A percentile compares a stretch with the other conserved stretches of the same genome.
Conservation (phyloP, 106 monocot genomes). For the Platanthera zijinensis region DNA sequence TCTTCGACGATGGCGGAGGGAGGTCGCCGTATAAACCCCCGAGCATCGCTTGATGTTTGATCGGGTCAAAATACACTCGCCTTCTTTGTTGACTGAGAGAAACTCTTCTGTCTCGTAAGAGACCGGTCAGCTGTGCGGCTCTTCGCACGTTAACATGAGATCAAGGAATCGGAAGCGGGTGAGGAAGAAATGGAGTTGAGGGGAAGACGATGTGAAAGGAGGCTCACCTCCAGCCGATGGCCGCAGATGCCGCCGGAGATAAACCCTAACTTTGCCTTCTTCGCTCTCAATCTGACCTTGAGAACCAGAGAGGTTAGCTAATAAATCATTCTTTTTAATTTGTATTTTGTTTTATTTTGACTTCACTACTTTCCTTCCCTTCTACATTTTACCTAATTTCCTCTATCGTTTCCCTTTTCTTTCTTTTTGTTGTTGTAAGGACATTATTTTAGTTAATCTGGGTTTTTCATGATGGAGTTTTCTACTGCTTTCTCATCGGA, state of each 20-base stretch:
- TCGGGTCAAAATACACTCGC: neutral
- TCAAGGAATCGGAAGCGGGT: neutral
- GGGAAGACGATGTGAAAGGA: neutral
- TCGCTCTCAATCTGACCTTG: neutral
- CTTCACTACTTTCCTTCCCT: too few relatives aligned
- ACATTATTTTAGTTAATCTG: too few relatives aligned
- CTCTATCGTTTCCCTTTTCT: too few relatives aligned
- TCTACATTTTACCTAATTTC: too few relatives aligned
- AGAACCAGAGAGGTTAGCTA: too few relatives aligned
- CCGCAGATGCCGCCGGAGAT: neutral
- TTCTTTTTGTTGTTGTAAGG: too few relatives aligned
- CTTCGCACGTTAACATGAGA: neutral
- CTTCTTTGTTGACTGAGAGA: neutral
- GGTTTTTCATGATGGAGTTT: too few relatives aligned
- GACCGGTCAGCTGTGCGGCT: neutral
- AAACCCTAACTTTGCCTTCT: neutral
- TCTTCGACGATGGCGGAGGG: slow-evolving; percentile 71
- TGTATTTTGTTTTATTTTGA: too few relatives aligned
- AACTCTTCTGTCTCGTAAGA: neutral
- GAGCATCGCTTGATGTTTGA: slow-evolving; percentile 30
- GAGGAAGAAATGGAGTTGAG: neutral
- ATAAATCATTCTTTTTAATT: too few relatives aligned
- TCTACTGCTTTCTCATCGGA: too few relatives aligned
- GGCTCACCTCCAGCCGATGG: neutral
- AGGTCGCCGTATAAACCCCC: slow-evolving; percentile 95